Percentiles rank a stretch among this genome's conserved stretches.
Evolutionary conservation across 371 early-diverging fungal genomes (phyloP).

Genomic region (Cokeromyces recurvatus): DNA sequence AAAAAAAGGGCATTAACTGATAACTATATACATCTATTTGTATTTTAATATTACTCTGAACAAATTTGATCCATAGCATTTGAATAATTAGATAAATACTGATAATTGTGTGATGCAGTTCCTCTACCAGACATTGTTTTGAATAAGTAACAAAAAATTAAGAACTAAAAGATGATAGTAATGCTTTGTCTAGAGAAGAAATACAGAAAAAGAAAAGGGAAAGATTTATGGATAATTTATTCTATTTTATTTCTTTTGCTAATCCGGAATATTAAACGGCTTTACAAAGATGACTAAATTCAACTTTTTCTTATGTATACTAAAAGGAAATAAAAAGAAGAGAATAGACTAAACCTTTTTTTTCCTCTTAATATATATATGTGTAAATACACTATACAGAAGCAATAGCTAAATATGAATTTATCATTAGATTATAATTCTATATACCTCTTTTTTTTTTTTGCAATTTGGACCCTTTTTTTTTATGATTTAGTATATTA

Average conservation of each 20-base stretch:
- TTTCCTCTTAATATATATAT: too few relatives aligned
- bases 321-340: neutral
- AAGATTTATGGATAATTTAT: neutral
- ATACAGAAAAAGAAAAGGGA: neutral
- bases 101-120: conserved; percentile 13
- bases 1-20: conserved; percentile 34
- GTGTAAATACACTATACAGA: too few relatives aligned
- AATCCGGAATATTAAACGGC: conserved; percentile 11
- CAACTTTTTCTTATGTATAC: neutral
- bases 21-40: conserved; percentile 5
- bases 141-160: neutral
- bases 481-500: neutral
- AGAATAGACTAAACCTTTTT: neutral
- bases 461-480: neutral
- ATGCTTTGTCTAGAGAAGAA: neutral
- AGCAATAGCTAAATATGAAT: too few relatives aligned
- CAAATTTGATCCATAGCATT: neutral
- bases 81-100: conserved; percentile 12
- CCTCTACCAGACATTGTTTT: conserved; percentile 19
- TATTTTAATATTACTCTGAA: neutral
- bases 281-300: neutral
- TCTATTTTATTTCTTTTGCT: too few relatives aligned
- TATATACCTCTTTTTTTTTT: neutral
- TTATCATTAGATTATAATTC: neutral
- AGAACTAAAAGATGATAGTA: neutral